Percentiles rank a stretch among this genome's conserved stretches.
Conservation (phyloP, 2,329 filamentous ascomycete genomes). For the Epichloe brachyelytri region DNA sequence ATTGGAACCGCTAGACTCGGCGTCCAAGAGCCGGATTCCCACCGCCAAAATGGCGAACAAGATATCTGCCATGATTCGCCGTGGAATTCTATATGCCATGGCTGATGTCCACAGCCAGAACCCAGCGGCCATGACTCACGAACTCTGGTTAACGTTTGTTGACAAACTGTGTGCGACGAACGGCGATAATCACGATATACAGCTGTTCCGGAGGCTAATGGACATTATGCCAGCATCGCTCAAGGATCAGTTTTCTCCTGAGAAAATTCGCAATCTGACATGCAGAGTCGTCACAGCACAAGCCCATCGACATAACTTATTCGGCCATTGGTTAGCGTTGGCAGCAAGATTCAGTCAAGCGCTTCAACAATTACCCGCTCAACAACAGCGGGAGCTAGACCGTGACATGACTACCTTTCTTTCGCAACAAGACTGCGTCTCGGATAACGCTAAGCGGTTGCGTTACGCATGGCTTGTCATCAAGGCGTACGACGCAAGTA, state of each 20-base stretch:
- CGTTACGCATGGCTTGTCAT: constrained; percentile 13
- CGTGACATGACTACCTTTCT: constrained; percentile 7
- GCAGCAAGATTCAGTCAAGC: constrained; percentile 10
- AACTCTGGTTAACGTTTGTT: constrained; percentile 11
- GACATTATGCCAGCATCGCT: constrained; percentile 9
- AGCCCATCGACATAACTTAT: constrained; percentile 9
- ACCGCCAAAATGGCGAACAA: constrained; percentile 6
- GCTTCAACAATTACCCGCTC: constrained; percentile 4
- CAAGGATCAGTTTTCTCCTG: constrained; percentile 5
- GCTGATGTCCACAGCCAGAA: constrained; percentile 2
- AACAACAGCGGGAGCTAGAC: constrained; percentile 7
- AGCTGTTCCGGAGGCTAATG: constrained; percentile 10
- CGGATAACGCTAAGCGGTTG: constrained; percentile 5
- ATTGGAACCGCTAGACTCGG: constrained; percentile 11
- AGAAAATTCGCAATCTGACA: constrained; percentile 7
- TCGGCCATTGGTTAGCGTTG: constrained; percentile 8
- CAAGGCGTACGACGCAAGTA: constrained; percentile 8
- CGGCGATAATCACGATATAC: constrained; percentile 8
- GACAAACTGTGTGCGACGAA: constrained; percentile 5
- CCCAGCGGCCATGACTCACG: constrained; percentile 1
- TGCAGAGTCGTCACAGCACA: constrained; percentile 9
- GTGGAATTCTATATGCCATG: constrained; percentile 10
- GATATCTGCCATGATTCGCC: constrained; percentile 10
- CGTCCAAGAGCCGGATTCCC: constrained; percentile 7
- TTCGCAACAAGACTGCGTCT: constrained; percentile 2